Conservation (phyloP, 495 filamentous ascomycete species). For the Hyaloscypha variabilis region DNA sequence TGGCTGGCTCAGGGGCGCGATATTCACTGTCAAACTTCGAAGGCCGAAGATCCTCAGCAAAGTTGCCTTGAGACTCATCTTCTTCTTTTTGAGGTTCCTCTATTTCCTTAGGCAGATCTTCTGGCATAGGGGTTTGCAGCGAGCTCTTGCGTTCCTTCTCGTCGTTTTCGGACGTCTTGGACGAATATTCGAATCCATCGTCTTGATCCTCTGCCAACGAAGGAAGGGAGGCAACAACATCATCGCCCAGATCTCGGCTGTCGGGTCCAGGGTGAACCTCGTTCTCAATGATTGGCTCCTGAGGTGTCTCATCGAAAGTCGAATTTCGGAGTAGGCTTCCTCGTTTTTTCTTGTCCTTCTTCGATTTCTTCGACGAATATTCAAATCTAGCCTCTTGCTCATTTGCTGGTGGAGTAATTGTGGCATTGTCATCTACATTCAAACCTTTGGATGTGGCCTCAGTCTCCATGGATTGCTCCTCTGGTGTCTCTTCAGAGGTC, state of each 20-base stretch:
- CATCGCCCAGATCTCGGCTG: neutral
- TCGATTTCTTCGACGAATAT: slow-evolving; percentile 27
- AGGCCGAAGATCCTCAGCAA: neutral
- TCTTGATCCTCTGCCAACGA: slow-evolving; percentile 5
- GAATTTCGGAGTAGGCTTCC: slow-evolving; percentile 6
- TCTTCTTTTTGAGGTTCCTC: neutral
- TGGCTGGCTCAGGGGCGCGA: neutral
- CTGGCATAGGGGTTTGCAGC: slow-evolving; percentile 4
- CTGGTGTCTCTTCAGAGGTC: slow-evolving; percentile 29
- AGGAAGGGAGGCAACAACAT: neutral
- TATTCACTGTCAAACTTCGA: neutral
- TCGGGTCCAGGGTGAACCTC: neutral
- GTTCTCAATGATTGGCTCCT: slow-evolving; percentile 28
- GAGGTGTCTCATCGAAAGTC: slow-evolving; percentile 29
- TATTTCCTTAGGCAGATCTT: slow-evolving; percentile 1
- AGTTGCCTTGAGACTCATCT: neutral
- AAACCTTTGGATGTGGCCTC: too few species aligned
- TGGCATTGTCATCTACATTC: neutral
- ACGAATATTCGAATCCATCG: slow-evolving; percentile 1
- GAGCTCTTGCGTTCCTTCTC: slow-evolving; percentile 30
- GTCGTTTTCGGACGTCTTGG: slow-evolving; percentile 35
- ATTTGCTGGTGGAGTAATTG: slow-evolving; percentile 1
- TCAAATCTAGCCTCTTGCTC: slow-evolving; percentile 2
- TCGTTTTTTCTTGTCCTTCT: slow-evolving; percentile 36
- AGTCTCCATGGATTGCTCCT: slow-evolving; percentile 31